phyloP scores from a whole-genome alignment of 768 basidiomycete species.

The Suillus plorans region DNA sequence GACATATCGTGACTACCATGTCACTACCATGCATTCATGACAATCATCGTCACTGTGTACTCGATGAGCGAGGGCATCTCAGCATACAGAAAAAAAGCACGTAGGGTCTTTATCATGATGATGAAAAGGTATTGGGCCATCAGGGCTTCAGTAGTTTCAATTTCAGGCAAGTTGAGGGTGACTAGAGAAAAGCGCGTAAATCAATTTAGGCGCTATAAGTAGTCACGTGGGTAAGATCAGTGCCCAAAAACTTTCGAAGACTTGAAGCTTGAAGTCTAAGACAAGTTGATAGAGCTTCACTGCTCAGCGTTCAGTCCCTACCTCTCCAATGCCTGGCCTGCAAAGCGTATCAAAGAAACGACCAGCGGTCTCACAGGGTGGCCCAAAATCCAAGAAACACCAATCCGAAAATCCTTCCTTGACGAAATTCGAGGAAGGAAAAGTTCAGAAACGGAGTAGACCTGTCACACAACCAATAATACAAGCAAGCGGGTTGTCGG shows the following conservation, averaged over 20 bases:
- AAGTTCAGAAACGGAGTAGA: constrained; percentile 55
- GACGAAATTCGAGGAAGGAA: constrained; percentile 25
- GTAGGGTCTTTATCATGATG: background rate
- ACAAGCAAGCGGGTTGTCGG: constrained; percentile 36
- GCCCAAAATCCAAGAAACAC: constrained; percentile 53
- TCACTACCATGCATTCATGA: background rate
- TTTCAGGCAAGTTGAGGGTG: background rate
- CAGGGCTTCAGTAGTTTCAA: background rate
- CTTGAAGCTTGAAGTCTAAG: background rate
- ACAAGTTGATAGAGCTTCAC: background rate
- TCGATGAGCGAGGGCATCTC: background rate
- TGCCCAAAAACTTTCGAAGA: constrained; percentile 5
- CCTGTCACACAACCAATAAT: constrained; percentile 50
- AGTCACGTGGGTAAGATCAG: background rate
- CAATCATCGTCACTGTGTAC: background rate
- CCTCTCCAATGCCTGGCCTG: constrained; percentile 37
- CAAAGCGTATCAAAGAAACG: constrained; percentile 53
- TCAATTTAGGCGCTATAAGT: background rate
- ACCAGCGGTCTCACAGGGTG: constrained; percentile 43
- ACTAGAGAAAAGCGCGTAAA: background rate
- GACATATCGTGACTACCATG: background rate
- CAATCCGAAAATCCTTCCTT: constrained; percentile 39
- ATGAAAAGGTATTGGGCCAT: background rate
- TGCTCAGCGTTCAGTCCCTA: background rate
- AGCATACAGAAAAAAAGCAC: background rate